phyloP scores from a whole-genome alignment of 1,284 basidiomycete species.

The Fomitopsis betulina region DNA sequence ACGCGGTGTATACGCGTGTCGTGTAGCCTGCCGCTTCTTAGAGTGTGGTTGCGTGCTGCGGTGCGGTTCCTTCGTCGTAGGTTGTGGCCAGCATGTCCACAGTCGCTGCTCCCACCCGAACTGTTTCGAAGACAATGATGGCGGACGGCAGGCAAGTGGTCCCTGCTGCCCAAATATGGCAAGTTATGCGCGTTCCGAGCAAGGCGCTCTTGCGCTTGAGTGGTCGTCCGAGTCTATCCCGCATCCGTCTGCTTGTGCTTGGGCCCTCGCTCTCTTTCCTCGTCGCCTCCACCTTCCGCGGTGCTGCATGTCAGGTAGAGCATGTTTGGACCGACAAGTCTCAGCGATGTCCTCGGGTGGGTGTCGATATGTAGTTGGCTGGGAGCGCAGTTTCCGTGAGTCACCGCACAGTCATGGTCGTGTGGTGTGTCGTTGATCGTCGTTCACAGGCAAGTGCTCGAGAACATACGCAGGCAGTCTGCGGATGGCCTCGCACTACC shows the following conservation, averaged over 20 bases:
- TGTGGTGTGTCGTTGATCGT: slow-evolving; percentile 3
- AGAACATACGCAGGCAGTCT: slow-evolving; percentile 72
- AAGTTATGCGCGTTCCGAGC: background rate
- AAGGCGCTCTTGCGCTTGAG: background rate
- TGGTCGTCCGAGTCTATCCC: slow-evolving; percentile 5
- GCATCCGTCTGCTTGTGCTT: background rate
- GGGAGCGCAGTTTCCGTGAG: slow-evolving; percentile 89
- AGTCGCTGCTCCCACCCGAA: background rate
- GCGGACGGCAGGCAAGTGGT: background rate
- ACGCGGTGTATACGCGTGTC: slow-evolving; percentile 1
- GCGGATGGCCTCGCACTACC: slow-evolving; percentile 86
- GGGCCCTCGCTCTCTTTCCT: background rate
- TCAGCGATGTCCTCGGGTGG: slow-evolving; percentile 60
- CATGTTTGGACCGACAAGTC: slow-evolving; percentile 15
- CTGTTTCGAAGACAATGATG: background rate
- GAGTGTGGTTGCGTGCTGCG: background rate
- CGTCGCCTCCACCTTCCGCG: slow-evolving; percentile 4
- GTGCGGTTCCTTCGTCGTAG: too few relatives aligned
- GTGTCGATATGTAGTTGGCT: slow-evolving; percentile 85
- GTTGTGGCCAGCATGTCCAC: background rate
- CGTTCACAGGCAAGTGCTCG: slow-evolving; percentile 67
- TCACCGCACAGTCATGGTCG: slow-evolving; percentile 17
- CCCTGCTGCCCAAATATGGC: background rate
- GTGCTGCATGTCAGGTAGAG: slow-evolving; percentile 9
- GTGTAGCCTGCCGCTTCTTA: background rate